These are phyloP conservation scores for Ganoderma meredithae DNA, from an alignment of 1,284 basidiomycete species.

Conservation along the genomic window DNA sequence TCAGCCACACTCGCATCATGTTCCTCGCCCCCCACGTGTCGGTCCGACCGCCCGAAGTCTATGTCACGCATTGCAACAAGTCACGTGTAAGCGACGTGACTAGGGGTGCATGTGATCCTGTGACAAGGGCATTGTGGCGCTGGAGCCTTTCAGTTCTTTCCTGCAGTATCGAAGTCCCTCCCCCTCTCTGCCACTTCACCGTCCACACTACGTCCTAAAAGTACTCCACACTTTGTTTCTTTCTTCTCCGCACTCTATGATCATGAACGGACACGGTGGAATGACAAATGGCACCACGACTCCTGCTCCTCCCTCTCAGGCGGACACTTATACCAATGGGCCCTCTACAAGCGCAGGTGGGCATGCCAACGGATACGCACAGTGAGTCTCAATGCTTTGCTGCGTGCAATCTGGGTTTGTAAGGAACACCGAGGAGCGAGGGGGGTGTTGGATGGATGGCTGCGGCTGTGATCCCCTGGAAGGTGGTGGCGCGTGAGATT, in stretches of 20 bases:
- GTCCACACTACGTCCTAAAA: slow-evolving; percentile 1
- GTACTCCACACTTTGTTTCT: not conserved
- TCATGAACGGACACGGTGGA: slow-evolving; percentile 44
- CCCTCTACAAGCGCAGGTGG: slow-evolving; percentile 35
- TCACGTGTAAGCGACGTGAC: not conserved
- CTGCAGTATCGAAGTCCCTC: no score
- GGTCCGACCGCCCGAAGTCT: slow-evolving; percentile 9
- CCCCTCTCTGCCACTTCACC: slow-evolving; percentile 7
- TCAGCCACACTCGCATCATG: not conserved
- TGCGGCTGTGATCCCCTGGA: not conserved
- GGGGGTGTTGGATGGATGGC: not conserved
- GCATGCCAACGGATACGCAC: slow-evolving; percentile 39
- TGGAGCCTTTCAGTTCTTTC: slow-evolving; percentile 3
- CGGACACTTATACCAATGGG: slow-evolving; percentile 35
- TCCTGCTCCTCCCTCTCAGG: slow-evolving; percentile 22
- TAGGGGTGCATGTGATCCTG: not conserved
- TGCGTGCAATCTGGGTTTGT: no score
- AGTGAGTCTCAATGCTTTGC: slow-evolving; percentile 33
- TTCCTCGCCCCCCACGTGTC: slow-evolving; percentile 18
- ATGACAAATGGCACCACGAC: slow-evolving; percentile 41
- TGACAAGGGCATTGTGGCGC: slow-evolving; percentile 15
- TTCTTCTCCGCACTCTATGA: slow-evolving; percentile 11
- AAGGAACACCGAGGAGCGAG: not conserved
- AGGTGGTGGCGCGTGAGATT: slow-evolving; percentile 18
- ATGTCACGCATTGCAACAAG: not conserved